Evolutionary conservation across 495 filamentous ascomycete species (phyloP).

Genomic region (Amorphotheca resinae): DNA sequence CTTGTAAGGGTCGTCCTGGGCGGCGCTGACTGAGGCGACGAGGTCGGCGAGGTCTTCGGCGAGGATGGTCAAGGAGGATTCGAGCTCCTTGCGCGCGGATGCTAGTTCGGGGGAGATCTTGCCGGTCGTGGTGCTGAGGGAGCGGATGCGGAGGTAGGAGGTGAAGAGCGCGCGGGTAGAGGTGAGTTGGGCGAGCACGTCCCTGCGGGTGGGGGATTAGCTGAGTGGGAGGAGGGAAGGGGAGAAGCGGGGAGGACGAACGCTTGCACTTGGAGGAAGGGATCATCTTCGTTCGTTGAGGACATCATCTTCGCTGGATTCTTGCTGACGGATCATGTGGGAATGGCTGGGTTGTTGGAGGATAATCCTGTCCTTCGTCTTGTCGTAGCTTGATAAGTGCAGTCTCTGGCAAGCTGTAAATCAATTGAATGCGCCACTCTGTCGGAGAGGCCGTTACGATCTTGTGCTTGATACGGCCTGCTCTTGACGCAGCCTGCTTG

Average conservation of each 20-base stretch:
- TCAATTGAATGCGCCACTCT: too few relatives aligned
- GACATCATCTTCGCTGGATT: constrained; percentile 53
- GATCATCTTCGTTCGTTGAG: constrained; percentile 64
- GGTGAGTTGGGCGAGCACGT: constrained; percentile 72
- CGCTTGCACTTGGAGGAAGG: constrained; percentile 90
- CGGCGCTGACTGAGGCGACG: constrained; percentile 71
- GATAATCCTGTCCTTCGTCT: too few relatives aligned
- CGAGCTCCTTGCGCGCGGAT: constrained; percentile 73
- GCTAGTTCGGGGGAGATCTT: constrained; percentile 73
- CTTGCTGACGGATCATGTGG: too few relatives aligned
- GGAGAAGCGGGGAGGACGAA: constrained; percentile 27
- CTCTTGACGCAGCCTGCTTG: too few relatives aligned
- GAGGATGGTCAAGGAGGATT: constrained; percentile 61
- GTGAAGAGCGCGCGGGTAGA: constrained; percentile 75
- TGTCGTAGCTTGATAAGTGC: too few relatives aligned
- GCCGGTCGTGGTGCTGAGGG: constrained; percentile 45
- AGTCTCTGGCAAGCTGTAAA: too few relatives aligned
- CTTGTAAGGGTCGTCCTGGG: constrained; percentile 79
- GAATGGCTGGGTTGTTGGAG: too few relatives aligned
- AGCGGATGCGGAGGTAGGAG: constrained; percentile 92
- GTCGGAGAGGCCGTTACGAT: too few relatives aligned
- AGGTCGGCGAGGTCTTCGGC: constrained; percentile 82
- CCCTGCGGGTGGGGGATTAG: constrained; percentile 35
- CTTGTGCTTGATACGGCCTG: too few relatives aligned
- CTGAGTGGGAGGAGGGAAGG: not conserved